Base-by-base conservation (phyloP, 768 basidiomycete species). In the Naganishia randhawae region DNA sequence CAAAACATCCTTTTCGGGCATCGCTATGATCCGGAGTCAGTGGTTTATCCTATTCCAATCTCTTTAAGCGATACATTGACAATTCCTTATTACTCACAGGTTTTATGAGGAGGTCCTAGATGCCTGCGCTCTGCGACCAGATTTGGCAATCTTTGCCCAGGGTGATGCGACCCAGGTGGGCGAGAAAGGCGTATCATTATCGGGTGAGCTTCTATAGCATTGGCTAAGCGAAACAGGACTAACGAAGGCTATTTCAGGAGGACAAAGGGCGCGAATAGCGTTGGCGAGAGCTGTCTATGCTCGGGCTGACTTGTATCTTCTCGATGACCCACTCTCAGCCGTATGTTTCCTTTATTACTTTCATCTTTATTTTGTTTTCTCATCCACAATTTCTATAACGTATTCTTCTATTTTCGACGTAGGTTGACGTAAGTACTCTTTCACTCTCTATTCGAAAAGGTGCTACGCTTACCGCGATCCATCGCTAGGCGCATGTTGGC, bases 1-100 rank as follows among this genome's bases (percentile, higher is more conserved):
- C 90, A 92, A 50, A 98, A 98, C 74, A 97, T 98, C 69, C 75
- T 91, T 37, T 97, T 98, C 81, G 92, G 88, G 11, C 89, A 94
- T 78, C 85, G 87, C 72, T 61, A 88, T 70, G 92, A 97, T 62
- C 88, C 89, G 69, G 83, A 83, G 0, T 48, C 9, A 22, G 51
- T 33, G 19, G 1, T 7, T 13, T 14, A 19, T 22, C 42, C 25
- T 39, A 14, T 4, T 29, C 27, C n/a, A 5, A 1, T 61, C 3
- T 5, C 1, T 14, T n/a, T 33, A 39, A 25, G 25, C 8, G 2
- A 39, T 14, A 27, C n/a, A 25, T 25, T 39, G 8, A 39, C 32
- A 41, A 42, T 29, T 25, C n/a, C n/a, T n/a, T n/a, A n/a, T 64
- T 27, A 16, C 50, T 29, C 16, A 29, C 42, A 54, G 39, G 22